Evolutionary conservation across 2,329 filamentous ascomycete genomes (phyloP).

Genomic region (Tolypocladium inflatum): DNA sequence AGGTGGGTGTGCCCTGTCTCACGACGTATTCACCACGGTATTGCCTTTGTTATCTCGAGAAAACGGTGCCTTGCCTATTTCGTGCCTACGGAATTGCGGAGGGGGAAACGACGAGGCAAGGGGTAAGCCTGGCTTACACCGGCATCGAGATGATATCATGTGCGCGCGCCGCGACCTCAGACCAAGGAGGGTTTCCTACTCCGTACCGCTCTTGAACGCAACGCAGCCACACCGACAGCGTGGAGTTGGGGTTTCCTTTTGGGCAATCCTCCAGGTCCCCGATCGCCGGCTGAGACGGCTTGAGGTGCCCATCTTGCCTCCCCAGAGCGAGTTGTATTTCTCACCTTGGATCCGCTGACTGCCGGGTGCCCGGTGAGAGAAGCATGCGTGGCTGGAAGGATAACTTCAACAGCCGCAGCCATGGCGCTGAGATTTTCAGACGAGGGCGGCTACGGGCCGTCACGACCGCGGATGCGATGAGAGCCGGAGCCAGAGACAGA

Average conservation of each 20-base stretch:
- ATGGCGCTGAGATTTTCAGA: not conserved
- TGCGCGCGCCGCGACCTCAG: not conserved
- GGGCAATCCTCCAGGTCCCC: not conserved
- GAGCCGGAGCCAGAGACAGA: not conserved
- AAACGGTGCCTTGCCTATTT: slow-evolving; percentile 9
- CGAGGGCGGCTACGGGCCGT: not conserved
- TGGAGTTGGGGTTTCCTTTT: not conserved
- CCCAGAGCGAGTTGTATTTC: not conserved
- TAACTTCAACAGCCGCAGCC: not conserved
- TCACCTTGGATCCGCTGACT: not conserved
- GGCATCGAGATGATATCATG: not conserved
- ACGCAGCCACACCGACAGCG: not conserved
- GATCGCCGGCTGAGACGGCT: not conserved
- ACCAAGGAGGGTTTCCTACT: not conserved
- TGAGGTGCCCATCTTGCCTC: not conserved
- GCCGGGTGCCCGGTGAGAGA: not conserved
- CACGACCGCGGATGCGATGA: not conserved
- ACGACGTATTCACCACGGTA: not conserved
- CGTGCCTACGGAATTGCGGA: not conserved
- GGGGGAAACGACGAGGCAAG: not conserved
- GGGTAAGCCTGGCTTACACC: not conserved
- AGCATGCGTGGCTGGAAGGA: not conserved
- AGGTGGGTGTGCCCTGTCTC: not conserved
- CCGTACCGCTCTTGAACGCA: not conserved
- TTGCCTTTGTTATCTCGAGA: slow-evolving; percentile 12